These are phyloP conservation scores for Nepenthes mirabilis DNA, from an alignment of 148 eudicot species.

Conservation along the genomic window DNA sequence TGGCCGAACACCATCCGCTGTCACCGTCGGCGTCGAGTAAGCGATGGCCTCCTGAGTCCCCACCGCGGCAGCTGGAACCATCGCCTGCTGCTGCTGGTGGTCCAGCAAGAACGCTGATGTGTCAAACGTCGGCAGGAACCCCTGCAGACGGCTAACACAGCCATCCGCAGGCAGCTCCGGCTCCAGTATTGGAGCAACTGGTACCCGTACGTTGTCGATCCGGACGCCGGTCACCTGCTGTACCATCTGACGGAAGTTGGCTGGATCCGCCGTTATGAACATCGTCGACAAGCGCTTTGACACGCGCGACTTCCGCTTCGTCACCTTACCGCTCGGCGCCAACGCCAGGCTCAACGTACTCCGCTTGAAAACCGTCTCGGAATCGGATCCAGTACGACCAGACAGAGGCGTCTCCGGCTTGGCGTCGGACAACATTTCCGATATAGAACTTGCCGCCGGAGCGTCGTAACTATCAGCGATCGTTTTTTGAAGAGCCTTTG, in stretches of 20 bases:
- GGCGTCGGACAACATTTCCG: too few relatives aligned
- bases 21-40: conserved; percentile 4
- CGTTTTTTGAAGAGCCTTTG: too few relatives aligned
- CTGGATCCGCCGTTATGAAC: conserved; percentile 62
- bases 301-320: conserved; percentile 60
- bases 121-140: conserved; percentile 63
- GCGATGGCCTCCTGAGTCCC: conserved; percentile 1
- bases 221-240: conserved; percentile 81
- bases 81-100: conserved; percentile 10
- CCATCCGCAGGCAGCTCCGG: conserved; percentile 29
- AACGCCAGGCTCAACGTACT: conserved; percentile 2
- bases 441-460: background rate
- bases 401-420: background rate
- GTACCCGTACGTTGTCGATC: conserved; percentile 1
- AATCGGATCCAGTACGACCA: conserved; percentile 11
- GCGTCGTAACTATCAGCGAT: background rate
- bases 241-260: conserved; percentile 77
- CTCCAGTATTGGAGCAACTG: conserved; percentile 5
- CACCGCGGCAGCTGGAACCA: background rate
- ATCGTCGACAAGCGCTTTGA: conserved; percentile 65
- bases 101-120: conserved; percentile 64
- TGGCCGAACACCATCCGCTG: conserved; percentile 15
- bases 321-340: conserved; percentile 18
- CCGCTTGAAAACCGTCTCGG: conserved; percentile 19
- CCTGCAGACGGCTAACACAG: conserved; percentile 16